Base-by-base conservation (phyloP, 208 protist genomes). In the Balamuthia mandrillaris region DNA sequence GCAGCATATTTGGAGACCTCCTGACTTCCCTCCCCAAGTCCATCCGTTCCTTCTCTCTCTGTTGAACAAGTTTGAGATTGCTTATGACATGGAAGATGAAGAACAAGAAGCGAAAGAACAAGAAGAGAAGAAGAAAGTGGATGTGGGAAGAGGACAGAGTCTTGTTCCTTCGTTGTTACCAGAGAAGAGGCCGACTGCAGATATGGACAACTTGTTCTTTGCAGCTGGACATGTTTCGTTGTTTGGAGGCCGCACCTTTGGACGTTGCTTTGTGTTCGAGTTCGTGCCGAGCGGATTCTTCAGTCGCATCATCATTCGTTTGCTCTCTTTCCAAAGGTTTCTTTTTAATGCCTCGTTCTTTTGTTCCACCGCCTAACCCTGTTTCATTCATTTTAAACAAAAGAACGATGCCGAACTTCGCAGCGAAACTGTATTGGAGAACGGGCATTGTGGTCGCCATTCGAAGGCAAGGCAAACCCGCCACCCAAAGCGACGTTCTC, bases 51-150 rank as follows among this genome's bases (percentile, higher is more conserved):
- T 79, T 31, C 16, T 60, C 70, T 33, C 51, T 21, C 70, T 79
- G 6, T 47, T 79, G 7, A 41, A 79, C 27, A 41, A 79, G 27
- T 79, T 79, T 37, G 70, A 79, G n/a, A 79, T 79, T n/a, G 70
- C 70, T n/a, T n/a, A n/a, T n/a, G n/a, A n/a, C n/a, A n/a, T n/a
- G n/a, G n/a, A n/a, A n/a, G n/a, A n/a, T n/a, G n/a, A n/a, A n/a
- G n/a, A n/a, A n/a, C n/a, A n/a, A n/a, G n/a, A n/a, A n/a, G n/a
- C n/a, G n/a, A n/a, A n/a, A n/a, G n/a, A n/a, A n/a, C n/a, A n/a
- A n/a, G n/a, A n/a, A n/a, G n/a, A n/a, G n/a, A n/a, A n/a, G n/a
- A n/a, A n/a, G n/a, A n/a, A n/a, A n/a, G n/a, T n/a, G n/a, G n/a
- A n/a, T n/a, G n/a, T n/a, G n/a, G n/a, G n/a, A n/a, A n/a, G n/a